Conservation (phyloP, 257 asterid genomes). For the Craterostigma plantagineum region DNA sequence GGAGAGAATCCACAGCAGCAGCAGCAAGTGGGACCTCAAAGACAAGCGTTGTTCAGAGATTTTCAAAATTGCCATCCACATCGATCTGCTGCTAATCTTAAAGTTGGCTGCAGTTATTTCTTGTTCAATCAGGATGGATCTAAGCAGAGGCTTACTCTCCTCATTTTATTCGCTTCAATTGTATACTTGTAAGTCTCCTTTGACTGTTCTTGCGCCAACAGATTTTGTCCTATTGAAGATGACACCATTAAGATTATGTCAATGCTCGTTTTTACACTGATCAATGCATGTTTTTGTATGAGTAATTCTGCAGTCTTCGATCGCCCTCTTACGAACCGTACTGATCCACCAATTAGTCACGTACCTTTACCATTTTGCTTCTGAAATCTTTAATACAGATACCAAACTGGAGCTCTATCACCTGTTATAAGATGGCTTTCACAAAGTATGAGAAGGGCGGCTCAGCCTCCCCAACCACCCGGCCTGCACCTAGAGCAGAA, state of each 20-base stretch:
- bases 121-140: slow-evolving; percentile 97
- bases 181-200: slow-evolving; percentile 63
- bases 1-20: slow-evolving; percentile 43
- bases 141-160: slow-evolving; percentile 66
- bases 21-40: slow-evolving; percentile 49
- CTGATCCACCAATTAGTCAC: neutral
- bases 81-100: slow-evolving; percentile 63
- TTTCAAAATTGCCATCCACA: slow-evolving; percentile 79
- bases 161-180: slow-evolving; percentile 57
- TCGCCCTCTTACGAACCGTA: neutral
- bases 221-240: neutral
- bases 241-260: neutral
- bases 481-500: slow-evolving; percentile 54
- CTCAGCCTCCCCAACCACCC: slow-evolving; percentile 73
- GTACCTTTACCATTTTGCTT: slow-evolving; percentile 5
- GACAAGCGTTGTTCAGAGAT: slow-evolving; percentile 66
- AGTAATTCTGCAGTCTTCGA: slow-evolving; percentile 2
- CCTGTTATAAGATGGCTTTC: slow-evolving; percentile 86
- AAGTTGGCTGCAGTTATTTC: slow-evolving; percentile 83
- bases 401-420: slow-evolving; percentile 97
- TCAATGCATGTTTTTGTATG: slow-evolving; percentile 3
- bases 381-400: slow-evolving; percentile 27
- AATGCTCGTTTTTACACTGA: neutral
- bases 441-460: slow-evolving; percentile 89
- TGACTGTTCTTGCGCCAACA: neutral